Evolutionary conservation across 306 rosid genomes (phyloP), one percentile per base, ranked within the genome.

Genomic region (Cucumis sativus): DNA sequence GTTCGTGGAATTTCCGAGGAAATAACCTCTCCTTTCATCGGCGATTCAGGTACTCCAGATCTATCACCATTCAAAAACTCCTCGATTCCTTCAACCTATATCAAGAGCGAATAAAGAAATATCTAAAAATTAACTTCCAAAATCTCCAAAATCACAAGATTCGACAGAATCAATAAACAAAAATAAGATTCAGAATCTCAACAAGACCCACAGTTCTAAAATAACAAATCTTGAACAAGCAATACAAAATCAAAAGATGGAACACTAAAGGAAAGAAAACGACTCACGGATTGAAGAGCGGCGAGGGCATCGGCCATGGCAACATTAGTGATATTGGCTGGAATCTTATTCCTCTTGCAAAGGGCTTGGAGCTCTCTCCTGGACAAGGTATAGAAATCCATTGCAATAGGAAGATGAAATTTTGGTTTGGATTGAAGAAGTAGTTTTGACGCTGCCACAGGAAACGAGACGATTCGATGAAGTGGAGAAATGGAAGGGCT

Each of bases 341-440:
- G 99, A 81, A 95, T 91, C 85, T 84, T 91, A 87, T 95, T 95
- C 85, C 75, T 91, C 97, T 95, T 95, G 97, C 96, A 89, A 14
- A 95, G 89, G 35, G 91, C 20, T 68, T 95, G 97, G 8, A 95
- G 91, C 23, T 92, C 89, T 88, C 85, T 95, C 82, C 98, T 87
- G 49, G 96, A 45, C 76, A 95, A 91, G n/a, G 72, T 75, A 84
- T 80, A 85, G 88, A 95, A 89, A 37, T 95, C 97, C 98, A 95
- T 95, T 23, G 52, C 75, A 17, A 51, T 13, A 25, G 73, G 30
- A 66, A 66, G 16, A 16, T 7, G 16, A 56, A 56, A 80, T 51
- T 35, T 4, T 12, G 16, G 20, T 40, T 41, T 4, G 7, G 74
- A 14, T 15, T 33, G 59, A 33, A 5, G 67, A 28, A 77, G 33